A percentile compares a stretch with the other conserved stretches of the same genome.
phyloP scores from a whole-genome alignment of 306 rosid genomes.

The Cicer yamashitae region DNA sequence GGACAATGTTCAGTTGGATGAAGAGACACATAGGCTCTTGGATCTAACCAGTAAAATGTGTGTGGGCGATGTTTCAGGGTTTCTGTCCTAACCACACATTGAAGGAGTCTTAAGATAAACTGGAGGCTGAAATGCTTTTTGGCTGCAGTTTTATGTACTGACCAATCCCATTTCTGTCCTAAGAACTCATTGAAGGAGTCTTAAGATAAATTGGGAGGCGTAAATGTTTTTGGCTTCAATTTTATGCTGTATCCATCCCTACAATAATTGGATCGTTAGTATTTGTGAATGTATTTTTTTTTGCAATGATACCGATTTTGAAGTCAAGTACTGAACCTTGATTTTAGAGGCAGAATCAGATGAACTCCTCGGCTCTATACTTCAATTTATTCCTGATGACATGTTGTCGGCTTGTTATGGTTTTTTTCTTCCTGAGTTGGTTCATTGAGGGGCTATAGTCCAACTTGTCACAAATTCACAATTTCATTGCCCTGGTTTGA shows the following conservation, averaged over 20 bases:
- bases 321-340: slow-evolving; percentile 23
- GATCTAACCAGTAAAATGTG: slow-evolving; percentile 77
- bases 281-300: slow-evolving; percentile 3
- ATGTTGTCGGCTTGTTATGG: neutral
- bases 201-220: slow-evolving; percentile 22
- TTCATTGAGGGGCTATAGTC: neutral
- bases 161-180: neutral
- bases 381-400: slow-evolving; percentile 24
- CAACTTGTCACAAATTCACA: slow-evolving; percentile 9
- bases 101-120: slow-evolving; percentile 27
- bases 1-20: slow-evolving; percentile 71
- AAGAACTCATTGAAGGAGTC: slow-evolving; percentile 28
- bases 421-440: neutral
- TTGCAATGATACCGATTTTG: slow-evolving; percentile 4
- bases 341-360: slow-evolving; percentile 19
- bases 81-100: slow-evolving; percentile 41
- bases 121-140: neutral
- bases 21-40: slow-evolving; percentile 72
- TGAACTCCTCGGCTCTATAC: slow-evolving; percentile 7
- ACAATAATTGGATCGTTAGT: slow-evolving; percentile 9
- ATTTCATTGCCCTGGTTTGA: neutral
- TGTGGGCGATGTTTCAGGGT: slow-evolving; percentile 61
- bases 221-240: neutral
- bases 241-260: slow-evolving; percentile 6
- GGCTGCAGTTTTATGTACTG: neutral